These are phyloP conservation scores for Boletus vinaceobasis DNA, from an alignment of 768 basidiomycete species.

Conservation along the genomic window DNA sequence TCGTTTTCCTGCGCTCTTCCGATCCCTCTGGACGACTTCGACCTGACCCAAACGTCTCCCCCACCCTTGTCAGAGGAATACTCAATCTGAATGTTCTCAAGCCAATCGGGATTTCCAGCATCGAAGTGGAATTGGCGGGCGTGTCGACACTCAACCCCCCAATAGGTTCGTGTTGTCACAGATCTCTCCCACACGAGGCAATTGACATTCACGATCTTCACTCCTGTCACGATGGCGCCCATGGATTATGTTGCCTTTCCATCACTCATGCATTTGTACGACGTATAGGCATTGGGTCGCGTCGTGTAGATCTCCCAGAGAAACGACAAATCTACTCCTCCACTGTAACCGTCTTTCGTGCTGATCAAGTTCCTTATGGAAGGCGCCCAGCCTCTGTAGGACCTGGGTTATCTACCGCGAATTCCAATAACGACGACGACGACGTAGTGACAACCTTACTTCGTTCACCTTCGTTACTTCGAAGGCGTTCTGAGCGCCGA, in stretches of 20 bases:
- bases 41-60: slow-evolving; percentile 43
- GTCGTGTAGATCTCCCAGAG: slow-evolving; percentile 72
- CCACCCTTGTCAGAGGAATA: slow-evolving; percentile 62
- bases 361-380: slow-evolving; percentile 40
- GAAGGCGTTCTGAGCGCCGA: slow-evolving; percentile 4
- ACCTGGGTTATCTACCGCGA: slow-evolving; percentile 13
- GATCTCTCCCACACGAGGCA: not conserved
- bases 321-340: slow-evolving; percentile 71
- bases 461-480: not conserved
- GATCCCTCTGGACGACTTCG: slow-evolving; percentile 42
- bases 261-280: not conserved
- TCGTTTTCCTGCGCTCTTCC: slow-evolving; percentile 63
- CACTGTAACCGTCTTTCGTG: slow-evolving; percentile 71
- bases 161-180: slow-evolving; percentile 60
- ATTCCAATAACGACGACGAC: not conserved
- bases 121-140: slow-evolving; percentile 77
- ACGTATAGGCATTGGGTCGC: slow-evolving; percentile 54
- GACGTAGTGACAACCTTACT: not conserved
- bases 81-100: slow-evolving; percentile 65
- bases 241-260: not conserved
- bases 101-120: slow-evolving; percentile 81
- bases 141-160: slow-evolving; percentile 54
- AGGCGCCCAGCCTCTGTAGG: slow-evolving; percentile 23
- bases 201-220: not conserved
- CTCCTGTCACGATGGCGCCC: not conserved